phyloP scores from a whole-genome alignment of 345 rosid species.

The Brassica napus region DNA sequence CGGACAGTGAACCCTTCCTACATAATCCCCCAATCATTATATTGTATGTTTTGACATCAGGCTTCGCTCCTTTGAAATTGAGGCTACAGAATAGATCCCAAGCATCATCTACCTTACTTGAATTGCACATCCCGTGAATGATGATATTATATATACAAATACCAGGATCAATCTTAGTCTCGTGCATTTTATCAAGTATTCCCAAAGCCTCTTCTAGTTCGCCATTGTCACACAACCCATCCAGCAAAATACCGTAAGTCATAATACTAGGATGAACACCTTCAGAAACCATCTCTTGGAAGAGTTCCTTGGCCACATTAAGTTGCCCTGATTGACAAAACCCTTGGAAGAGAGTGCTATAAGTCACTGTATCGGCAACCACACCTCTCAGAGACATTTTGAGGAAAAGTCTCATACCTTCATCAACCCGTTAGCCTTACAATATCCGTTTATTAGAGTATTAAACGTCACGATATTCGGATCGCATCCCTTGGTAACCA shows the following conservation, averaged over 20 bases:
- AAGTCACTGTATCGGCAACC: not conserved
- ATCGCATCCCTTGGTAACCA: constrained; percentile 22
- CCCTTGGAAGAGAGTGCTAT: constrained; percentile 15
- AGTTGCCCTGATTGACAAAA: not conserved
- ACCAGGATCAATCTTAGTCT: not conserved
- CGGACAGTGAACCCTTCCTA: not conserved
- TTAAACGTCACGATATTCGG: constrained; percentile 21
- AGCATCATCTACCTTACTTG: constrained; percentile 22
- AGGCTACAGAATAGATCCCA: constrained; percentile 26
- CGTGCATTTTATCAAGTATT: not conserved
- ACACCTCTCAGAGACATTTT: not conserved
- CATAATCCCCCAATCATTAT: constrained; percentile 5
- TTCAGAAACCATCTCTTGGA: not conserved
- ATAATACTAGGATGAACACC: not conserved
- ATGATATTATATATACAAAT: not conserved
- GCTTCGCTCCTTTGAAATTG: constrained; percentile 20
- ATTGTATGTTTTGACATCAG: constrained; percentile 1
- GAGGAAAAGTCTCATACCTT: not conserved
- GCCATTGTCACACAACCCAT: constrained; percentile 22
- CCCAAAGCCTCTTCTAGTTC: not conserved
- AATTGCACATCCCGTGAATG: constrained; percentile 35
- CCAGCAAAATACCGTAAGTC: not conserved
- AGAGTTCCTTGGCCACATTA: not conserved
- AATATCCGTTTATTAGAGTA: not conserved
- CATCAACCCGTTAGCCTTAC: constrained; percentile 6